Conservation (phyloP, 495 filamentous ascomycete species). For the Polyplosphaeria fusca region DNA sequence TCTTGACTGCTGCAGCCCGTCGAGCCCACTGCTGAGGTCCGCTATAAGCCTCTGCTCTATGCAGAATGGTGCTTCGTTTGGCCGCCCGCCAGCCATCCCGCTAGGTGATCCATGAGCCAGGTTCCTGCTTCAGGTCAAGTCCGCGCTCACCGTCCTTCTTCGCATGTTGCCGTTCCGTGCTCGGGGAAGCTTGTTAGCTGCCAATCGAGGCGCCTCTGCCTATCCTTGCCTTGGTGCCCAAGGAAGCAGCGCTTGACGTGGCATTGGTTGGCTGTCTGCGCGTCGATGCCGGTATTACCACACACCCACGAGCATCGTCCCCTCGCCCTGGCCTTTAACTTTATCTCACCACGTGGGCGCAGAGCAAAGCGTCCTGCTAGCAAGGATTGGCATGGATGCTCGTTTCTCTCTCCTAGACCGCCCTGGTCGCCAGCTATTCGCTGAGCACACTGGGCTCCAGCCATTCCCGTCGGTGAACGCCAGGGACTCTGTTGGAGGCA, state of each 20-base stretch:
- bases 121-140: slow-evolving; percentile 4
- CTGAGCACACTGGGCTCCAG: neutral
- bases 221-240: too few species aligned
- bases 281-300: slow-evolving; percentile 7
- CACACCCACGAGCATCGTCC: slow-evolving; percentile 8
- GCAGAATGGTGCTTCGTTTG: neutral
- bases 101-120: slow-evolving; percentile 15
- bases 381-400: neutral
- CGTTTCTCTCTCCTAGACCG: too few species aligned
- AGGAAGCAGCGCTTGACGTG: too few species aligned
- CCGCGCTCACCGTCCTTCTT: neutral
- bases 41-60: slow-evolving; percentile 2
- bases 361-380: neutral
- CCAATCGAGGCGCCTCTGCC: too few species aligned
- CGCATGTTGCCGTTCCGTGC: too few species aligned
- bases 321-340: slow-evolving; percentile 14
- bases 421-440: too few species aligned
- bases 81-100: neutral
- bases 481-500: slow-evolving; percentile 17
- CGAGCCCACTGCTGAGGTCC: slow-evolving; percentile 9
- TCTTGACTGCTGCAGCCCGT: too few species aligned
- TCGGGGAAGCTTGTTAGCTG: too few species aligned
- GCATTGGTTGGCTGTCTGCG: neutral
- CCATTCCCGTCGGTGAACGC: slow-evolving; percentile 3
- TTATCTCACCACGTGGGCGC: slow-evolving; percentile 18